Conservation (phyloP, 2,329 filamentous ascomycete genomes). For the Camillea tinctor region DNA sequence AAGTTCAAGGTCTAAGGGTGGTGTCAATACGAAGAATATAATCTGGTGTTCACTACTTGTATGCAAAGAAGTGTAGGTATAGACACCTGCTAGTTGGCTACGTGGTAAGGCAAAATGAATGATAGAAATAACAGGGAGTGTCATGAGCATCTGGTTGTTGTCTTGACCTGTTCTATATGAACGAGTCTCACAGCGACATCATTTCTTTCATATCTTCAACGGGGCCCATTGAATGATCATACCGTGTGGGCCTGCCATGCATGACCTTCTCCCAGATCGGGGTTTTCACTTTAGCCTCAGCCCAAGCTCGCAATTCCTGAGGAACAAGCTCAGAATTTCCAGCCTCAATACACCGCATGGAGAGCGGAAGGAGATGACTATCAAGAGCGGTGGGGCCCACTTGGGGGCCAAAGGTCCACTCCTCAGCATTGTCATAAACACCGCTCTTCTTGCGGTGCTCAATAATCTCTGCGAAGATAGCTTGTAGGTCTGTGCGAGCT, state of each 20-base stretch:
- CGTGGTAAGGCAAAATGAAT: too few species aligned
- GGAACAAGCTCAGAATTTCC: constrained; percentile 14
- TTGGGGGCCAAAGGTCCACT: constrained; percentile 6
- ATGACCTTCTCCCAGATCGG: constrained; percentile 12
- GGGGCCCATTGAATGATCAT: constrained; percentile 11
- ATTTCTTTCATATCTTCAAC: constrained; percentile 11
- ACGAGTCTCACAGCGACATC: constrained; percentile 3
- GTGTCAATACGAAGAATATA: too few species aligned
- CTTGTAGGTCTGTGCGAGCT: constrained; percentile 3
- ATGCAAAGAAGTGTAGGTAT: too few species aligned
- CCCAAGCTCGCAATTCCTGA: constrained; percentile 10
- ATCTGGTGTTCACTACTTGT: too few species aligned
- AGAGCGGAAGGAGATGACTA: constrained; percentile 10
- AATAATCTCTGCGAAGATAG: constrained; percentile 5
- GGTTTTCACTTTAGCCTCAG: not conserved
- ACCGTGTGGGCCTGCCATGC: constrained; percentile 15
- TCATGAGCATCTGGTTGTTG: too few species aligned
- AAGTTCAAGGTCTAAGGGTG: too few species aligned
- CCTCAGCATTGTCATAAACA: not conserved
- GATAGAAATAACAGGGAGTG: too few species aligned
- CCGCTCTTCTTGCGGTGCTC: constrained; percentile 5
- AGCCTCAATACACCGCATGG: constrained; percentile 13
- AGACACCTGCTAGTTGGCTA: too few species aligned
- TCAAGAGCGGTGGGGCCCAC: constrained; percentile 11
- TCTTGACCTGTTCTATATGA: too few species aligned